Evolutionary conservation across 2,329 filamentous ascomycete genomes (phyloP).

Genomic region (Paramyrothecium roridum): DNA sequence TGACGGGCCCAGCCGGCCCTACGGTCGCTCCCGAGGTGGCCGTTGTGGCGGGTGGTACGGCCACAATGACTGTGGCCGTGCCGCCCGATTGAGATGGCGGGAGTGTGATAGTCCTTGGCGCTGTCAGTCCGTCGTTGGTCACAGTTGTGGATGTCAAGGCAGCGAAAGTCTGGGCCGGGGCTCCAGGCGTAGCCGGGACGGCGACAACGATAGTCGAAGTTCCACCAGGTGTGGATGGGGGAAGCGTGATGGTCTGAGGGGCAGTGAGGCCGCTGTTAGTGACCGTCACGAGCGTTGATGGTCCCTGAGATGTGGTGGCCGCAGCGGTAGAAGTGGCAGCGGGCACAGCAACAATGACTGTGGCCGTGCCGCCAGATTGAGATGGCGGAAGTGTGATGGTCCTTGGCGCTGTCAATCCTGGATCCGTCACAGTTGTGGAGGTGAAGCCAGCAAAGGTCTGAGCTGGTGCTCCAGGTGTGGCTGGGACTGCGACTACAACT

Average conservation of each 20-base stretch:
- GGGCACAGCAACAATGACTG: not conserved
- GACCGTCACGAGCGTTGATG: not conserved
- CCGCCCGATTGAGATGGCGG: not conserved
- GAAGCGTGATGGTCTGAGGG: not conserved
- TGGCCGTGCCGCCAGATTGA: not conserved
- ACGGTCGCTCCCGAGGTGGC: not conserved
- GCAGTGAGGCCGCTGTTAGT: not conserved
- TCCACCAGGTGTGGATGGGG: not conserved
- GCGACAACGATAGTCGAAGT: not conserved
- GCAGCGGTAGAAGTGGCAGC: not conserved
- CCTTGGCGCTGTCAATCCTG: not conserved
- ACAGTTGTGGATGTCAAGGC: not conserved
- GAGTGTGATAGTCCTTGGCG: not conserved
- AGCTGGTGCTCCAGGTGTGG: not conserved
- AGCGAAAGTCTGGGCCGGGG: not conserved
- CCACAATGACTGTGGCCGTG: not conserved
- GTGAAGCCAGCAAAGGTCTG: not conserved
- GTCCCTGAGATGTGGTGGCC: not conserved
- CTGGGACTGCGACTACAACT: not conserved
- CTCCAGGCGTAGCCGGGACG: not conserved
- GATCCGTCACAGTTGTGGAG: not conserved
- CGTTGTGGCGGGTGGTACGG: not conserved
- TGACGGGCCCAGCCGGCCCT: not conserved
- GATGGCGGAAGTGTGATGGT: not conserved
- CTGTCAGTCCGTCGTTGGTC: not conserved